These are phyloP conservation scores for Lichenothelia convexa DNA, from an alignment of 495 filamentous ascomycete species.

Conservation along the genomic window DNA sequence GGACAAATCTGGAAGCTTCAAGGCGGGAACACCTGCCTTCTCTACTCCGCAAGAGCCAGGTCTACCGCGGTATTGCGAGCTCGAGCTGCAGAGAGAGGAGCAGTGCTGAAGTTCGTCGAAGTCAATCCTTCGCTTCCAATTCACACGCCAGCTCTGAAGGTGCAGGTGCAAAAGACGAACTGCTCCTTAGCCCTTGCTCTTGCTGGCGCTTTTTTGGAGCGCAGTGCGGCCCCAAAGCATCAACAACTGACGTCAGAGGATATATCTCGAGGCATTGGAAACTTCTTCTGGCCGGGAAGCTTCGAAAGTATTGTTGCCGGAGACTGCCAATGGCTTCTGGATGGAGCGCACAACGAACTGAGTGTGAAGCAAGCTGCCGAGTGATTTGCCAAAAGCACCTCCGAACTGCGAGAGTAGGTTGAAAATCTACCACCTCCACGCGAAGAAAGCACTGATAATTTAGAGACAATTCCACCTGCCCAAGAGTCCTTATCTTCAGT, in stretches of 20 bases:
- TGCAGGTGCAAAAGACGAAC: slow-evolving; percentile 70
- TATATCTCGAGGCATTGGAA: slow-evolving; percentile 18
- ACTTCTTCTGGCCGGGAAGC: slow-evolving; percentile 52
- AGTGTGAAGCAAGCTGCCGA: slow-evolving; percentile 59
- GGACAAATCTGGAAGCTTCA: slow-evolving; percentile 36
- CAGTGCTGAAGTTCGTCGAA: slow-evolving; percentile 39
- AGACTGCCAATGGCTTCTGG: slow-evolving; percentile 68
- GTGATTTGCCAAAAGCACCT: slow-evolving; percentile 51
- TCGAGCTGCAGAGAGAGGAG: slow-evolving; percentile 49
- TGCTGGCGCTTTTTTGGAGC: slow-evolving; percentile 37
- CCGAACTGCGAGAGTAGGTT: too few relatives aligned
- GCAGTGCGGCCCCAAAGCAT: too few relatives aligned
- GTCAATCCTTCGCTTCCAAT: slow-evolving; percentile 40
- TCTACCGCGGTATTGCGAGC: slow-evolving; percentile 49
- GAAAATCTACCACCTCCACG: slow-evolving; percentile 26
- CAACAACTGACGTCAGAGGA: slow-evolving; percentile 22
- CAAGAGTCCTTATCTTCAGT: slow-evolving; percentile 90
- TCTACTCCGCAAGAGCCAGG: slow-evolving; percentile 61
- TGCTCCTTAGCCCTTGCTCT: slow-evolving; percentile 64
- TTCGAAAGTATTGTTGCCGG: slow-evolving; percentile 44
- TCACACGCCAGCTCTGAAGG: slow-evolving; percentile 55
- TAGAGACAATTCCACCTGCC: too few relatives aligned
- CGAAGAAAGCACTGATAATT: neutral
- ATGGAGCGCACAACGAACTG: slow-evolving; percentile 80
- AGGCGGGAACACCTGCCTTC: too few relatives aligned